These are phyloP conservation scores for Venturiaceae sp. DNA, from an alignment of 2,329 filamentous ascomycete genomes.

Conservation along the genomic window DNA sequence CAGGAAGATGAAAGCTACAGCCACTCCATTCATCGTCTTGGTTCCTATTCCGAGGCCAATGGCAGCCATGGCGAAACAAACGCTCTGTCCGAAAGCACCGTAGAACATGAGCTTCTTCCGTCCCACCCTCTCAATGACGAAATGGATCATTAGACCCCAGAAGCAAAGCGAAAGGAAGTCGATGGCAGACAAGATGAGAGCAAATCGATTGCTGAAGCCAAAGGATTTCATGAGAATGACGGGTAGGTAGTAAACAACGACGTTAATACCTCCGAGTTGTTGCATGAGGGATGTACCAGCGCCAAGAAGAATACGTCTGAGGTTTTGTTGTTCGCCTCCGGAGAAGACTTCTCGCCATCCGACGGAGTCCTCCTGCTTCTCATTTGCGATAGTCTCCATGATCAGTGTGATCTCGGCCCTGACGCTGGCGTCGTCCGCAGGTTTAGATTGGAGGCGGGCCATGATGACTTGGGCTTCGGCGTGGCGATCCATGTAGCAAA, in stretches of 20 bases:
- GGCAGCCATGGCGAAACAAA: constrained; percentile 40
- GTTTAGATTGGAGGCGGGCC: too few species aligned
- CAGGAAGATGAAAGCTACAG: constrained; percentile 49
- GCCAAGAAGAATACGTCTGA: constrained; percentile 34
- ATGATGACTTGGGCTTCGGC: constrained; percentile 54
- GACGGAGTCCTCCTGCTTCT: constrained; percentile 33
- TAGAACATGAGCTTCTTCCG: constrained; percentile 40
- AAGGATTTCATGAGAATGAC: constrained; percentile 22
- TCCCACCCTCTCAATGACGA: constrained; percentile 39
- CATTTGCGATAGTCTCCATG: constrained; percentile 30
- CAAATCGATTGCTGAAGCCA: constrained; percentile 29
- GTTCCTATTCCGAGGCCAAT: constrained; percentile 31
- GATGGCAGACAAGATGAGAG: constrained; percentile 34
- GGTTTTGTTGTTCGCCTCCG: constrained; percentile 28
- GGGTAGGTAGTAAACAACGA: constrained; percentile 25
- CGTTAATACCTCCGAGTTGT: constrained; percentile 27
- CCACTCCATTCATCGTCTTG: constrained; percentile 34
- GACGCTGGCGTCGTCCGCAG: constrained; percentile 18
- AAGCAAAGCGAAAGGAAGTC: too few species aligned
- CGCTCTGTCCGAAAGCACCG: constrained; percentile 36
- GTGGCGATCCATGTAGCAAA: constrained; percentile 55
- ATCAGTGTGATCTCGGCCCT: constrained; percentile 23
- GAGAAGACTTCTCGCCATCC: constrained; percentile 36
- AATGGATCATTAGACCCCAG: constrained; percentile 21
- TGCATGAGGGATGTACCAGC: constrained; percentile 32